phyloP scores from a whole-genome alignment of 345 rosid genomes.

The Carallia brachiata region DNA sequence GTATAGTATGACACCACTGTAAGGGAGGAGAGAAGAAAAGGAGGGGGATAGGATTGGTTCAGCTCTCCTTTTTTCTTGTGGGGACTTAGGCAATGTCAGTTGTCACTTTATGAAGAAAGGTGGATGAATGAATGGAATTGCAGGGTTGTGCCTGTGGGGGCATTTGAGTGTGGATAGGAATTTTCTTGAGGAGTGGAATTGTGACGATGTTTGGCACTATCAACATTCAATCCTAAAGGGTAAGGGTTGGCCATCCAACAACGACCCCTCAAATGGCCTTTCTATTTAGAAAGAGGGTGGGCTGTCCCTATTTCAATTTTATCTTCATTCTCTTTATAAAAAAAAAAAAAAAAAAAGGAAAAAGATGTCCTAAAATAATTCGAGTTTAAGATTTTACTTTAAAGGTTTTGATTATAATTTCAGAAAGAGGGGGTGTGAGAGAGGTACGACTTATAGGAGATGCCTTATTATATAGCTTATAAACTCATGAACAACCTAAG shows the following conservation, averaged over 20 bases:
- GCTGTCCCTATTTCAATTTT: constrained; percentile 6
- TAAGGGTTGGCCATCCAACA: constrained; percentile 26
- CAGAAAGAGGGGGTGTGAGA: too few relatives aligned
- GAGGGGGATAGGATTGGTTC: neutral
- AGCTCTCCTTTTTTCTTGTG: constrained; percentile 1
- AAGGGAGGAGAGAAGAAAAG: constrained; percentile 1
- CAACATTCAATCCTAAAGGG: constrained; percentile 25
- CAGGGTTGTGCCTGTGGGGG: constrained; percentile 29
- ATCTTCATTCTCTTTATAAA: neutral
- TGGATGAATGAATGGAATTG: neutral
- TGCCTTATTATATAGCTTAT: too few relatives aligned
- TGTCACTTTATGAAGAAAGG: constrained; percentile 17
- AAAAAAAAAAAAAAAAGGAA: too few relatives aligned
- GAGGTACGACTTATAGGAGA: too few relatives aligned
- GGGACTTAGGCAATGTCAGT: constrained; percentile 11
- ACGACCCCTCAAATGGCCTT: constrained; percentile 2
- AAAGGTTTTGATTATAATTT: too few relatives aligned
- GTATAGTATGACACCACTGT: neutral
- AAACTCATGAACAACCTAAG: too few relatives aligned
- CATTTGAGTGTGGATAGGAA: constrained; percentile 16
- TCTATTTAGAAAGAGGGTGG: neutral
- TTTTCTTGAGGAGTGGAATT: constrained; percentile 31
- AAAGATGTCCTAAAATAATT: too few relatives aligned
- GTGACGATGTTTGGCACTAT: constrained; percentile 46
- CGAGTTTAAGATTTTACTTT: too few relatives aligned